These are phyloP conservation scores for Paecilomyces variotii DNA, from an alignment of 2,329 filamentous ascomycete genomes.

Conservation along the genomic window DNA sequence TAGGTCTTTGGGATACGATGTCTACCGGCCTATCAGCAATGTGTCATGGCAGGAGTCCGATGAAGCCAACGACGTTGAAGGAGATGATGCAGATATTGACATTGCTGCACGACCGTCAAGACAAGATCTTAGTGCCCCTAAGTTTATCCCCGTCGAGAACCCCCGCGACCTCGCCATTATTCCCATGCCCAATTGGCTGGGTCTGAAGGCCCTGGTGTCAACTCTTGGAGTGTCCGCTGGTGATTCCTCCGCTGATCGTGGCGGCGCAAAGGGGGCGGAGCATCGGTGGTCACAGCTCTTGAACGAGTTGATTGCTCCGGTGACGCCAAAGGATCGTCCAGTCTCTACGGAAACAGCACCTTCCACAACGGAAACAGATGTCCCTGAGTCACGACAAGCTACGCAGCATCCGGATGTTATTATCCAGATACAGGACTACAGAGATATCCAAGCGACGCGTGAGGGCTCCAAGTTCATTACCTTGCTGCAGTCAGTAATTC, in stretches of 20 bases:
- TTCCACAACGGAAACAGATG: slow-evolving; percentile 5
- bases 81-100: slow-evolving; percentile 34
- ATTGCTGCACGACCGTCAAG: slow-evolving; percentile 12
- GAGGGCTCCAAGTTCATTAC: slow-evolving; percentile 63
- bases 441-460: slow-evolving; percentile 62
- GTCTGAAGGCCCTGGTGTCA: slow-evolving; percentile 24
- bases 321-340: slow-evolving; percentile 8
- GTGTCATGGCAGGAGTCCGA: slow-evolving; percentile 29
- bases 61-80: slow-evolving; percentile 40
- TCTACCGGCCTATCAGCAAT: slow-evolving; percentile 34
- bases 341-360: slow-evolving; percentile 4
- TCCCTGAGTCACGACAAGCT: slow-evolving; percentile 7
- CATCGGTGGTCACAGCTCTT: slow-evolving; percentile 26
- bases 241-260: slow-evolving; percentile 13
- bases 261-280: slow-evolving; percentile 16
- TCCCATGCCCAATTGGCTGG: slow-evolving; percentile 23
- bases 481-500: slow-evolving; percentile 62
- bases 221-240: slow-evolving; percentile 19
- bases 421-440: slow-evolving; percentile 71
- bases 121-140: slow-evolving; percentile 14
- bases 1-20: slow-evolving; percentile 47
- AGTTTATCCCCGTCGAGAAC: slow-evolving; percentile 28
- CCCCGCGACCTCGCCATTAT: slow-evolving; percentile 23
- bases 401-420: slow-evolving; percentile 46
- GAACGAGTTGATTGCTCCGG: slow-evolving; percentile 25